Evolutionary conservation across 495 filamentous ascomycete genomes (phyloP), one percentile per base, ranked within the genome.

Genomic region (Aspergillus hancockii): DNA sequence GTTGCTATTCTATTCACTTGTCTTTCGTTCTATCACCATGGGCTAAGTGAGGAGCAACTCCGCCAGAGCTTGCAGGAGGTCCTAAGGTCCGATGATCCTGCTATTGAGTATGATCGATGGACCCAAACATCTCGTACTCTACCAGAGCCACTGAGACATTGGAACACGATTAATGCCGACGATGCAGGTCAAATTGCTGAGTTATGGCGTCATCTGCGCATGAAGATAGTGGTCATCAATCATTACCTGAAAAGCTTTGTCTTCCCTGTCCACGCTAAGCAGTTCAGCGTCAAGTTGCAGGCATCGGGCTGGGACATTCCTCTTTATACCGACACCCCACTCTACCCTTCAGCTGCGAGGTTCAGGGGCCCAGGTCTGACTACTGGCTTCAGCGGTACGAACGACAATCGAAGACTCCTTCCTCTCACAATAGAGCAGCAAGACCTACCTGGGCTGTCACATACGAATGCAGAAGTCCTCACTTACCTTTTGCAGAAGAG

Each of bases 331-430:
- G 47, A 32, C 12, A 8, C 18, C 13, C 23, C 52, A 13, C 7
- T 25, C 4, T 25, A 19, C n/a, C 22, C 19, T 10, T 16, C 50
- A 1, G 31, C 19, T 7, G n/a, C 21, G 12, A 43, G 18, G 8
- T 47, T 45, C 0, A 58, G 31, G 0, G 25, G 22, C 4, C 5
- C 52, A n/a, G 52, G 52, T 10, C 71, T 80, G 0, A 82, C 82
- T 0, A 87, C 85, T 1, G 88, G 88, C 0, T 90, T 91, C 61
- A 89, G 86, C 66, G 87, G 88, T 1, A 92, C 89, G 0, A 90
- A 87, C 53, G 87, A 92, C 62, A 85, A 79, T 22, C 73, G 79
- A 52, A 64, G 73, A 32, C 63, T 88, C 2, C 71, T 90, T 0
- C 86, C 88, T 3, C 65, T 89, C 6, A 71, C 74, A 4, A 74